Evolutionary conservation across 257 asterid genomes (phyloP), one percentile per base, ranked within the genome.

Genomic region (Solanum tacnaense): DNA sequence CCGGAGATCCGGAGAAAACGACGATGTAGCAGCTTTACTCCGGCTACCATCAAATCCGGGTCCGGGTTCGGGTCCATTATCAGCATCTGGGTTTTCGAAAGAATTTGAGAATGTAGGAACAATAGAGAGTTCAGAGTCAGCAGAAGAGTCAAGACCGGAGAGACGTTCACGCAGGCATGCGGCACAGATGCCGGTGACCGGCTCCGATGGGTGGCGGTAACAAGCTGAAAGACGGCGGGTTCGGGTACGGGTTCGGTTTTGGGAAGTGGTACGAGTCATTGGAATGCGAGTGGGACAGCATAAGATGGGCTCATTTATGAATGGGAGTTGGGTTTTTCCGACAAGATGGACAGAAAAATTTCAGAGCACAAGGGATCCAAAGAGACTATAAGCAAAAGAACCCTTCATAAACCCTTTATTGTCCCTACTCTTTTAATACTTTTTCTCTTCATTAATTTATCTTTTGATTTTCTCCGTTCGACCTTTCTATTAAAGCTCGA

Each of bases 91-190:
- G 7, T 84, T 84, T 34, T 58, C 76, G n/a, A 75, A 38, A 35
- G 52, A 74, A 74, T 13, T 58, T 1, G 46, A 62, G 65, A 32
- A 49, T 12, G 91, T 68, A 2, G 83, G 87, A 34, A 68, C 13
- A 34, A 89, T 32, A 25, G 92, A 79, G 71, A 82, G 71, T 20
- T 65, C 88, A 4, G 56, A 58, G 36, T 86, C 88, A 67, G 23
- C 88, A 56, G 89, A 88, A 12, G 93, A 56, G 87, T 96, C 98
- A 84, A 97, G 95, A 32, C 94, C 95, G 75, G 93, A 92, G 89
- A 97, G 98, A 72, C 99, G 99, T 25, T 97, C 99, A 6, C 99
- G 95, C 86, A 97, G 94, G 90, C 99, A 97, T 2, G 99, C 91
- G 52, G 99, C 96, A 92, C 99, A 97, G 87, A 97, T 94, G 75